Evolutionary conservation across 768 basidiomycete genomes (phyloP).

Genomic region (Lactarius hatsudake): DNA sequence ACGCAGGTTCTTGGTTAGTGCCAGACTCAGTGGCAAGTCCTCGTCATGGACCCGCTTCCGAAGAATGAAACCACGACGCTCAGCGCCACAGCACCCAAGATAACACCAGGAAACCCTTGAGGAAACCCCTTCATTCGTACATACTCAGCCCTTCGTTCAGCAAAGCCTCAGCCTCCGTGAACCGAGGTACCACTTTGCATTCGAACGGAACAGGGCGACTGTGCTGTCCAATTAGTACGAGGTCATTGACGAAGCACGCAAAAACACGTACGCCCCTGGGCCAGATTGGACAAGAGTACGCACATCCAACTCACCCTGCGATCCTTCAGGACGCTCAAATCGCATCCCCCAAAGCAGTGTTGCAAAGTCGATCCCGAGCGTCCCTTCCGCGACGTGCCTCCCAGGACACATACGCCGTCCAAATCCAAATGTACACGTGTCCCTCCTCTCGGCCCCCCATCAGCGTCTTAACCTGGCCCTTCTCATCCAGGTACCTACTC

Average conservation of each 20-base stretch:
- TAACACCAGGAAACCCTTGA: not conserved
- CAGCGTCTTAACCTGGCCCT: not conserved
- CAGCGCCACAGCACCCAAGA: not conserved
- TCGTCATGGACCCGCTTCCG: not conserved
- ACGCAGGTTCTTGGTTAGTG: too few relatives aligned
- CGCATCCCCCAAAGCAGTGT: constrained; percentile 31
- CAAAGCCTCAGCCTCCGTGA: not conserved
- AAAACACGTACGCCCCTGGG: constrained; percentile 13
- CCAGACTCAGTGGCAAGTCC: too few relatives aligned
- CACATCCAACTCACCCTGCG: constrained; percentile 3
- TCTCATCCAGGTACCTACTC: not conserved
- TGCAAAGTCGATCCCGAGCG: constrained; percentile 35
- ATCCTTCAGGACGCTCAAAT: constrained; percentile 17
- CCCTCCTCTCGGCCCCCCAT: constrained; percentile 33
- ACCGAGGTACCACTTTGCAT: constrained; percentile 21
- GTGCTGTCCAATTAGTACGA: not conserved
- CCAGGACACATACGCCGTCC: constrained; percentile 36
- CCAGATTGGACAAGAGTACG: not conserved
- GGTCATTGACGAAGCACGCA: not conserved
- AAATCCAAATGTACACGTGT: constrained; percentile 32
- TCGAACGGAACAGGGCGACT: constrained; percentile 23
- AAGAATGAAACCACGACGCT: not conserved
- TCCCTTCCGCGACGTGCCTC: constrained; percentile 33
- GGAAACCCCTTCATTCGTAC: not conserved
- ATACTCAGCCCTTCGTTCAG: not conserved